Percentiles rank a stretch among this genome's conserved stretches.
phyloP scores from a whole-genome alignment of 2,329 filamentous ascomycete species.

The Penicillium corylophilum region DNA sequence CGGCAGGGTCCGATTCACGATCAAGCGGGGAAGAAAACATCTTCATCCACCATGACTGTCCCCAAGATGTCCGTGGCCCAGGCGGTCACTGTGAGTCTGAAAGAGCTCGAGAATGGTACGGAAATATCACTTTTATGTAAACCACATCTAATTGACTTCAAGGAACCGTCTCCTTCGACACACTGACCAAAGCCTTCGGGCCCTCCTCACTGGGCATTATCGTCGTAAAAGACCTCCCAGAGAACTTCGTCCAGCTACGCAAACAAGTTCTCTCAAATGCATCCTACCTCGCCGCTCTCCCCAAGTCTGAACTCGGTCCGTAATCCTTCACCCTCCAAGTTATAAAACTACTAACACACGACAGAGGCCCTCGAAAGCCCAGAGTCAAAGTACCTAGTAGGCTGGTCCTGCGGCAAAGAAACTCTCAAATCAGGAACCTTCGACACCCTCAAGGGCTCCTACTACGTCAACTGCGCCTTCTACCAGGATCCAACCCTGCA shows the following conservation, averaged over 20 bases:
- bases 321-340: conserved; percentile 18
- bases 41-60: conserved; percentile 13
- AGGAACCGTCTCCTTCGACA: conserved; percentile 45
- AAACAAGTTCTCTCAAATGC: conserved; percentile 77
- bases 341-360: not conserved
- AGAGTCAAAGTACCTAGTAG: conserved; percentile 59
- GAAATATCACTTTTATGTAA: not conserved
- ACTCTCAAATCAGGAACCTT: conserved; percentile 61
- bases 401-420: conserved; percentile 65
- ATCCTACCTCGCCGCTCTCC: conserved; percentile 82
- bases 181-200: conserved; percentile 71
- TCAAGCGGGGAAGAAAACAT: conserved; percentile 18
- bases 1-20: conserved; percentile 6
- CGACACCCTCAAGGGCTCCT: conserved; percentile 64
- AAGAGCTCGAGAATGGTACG: conserved; percentile 50
- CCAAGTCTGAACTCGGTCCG: conserved; percentile 68
- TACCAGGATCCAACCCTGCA: conserved; percentile 43
- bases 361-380: conserved; percentile 44
- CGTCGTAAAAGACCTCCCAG: conserved; percentile 81
- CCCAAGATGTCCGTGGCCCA: conserved; percentile 30
- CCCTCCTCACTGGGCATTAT: conserved; percentile 89
- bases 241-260: conserved; percentile 69
- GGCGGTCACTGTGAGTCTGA: conserved; percentile 50
- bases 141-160: conserved; percentile 1
- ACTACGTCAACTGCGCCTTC: conserved; percentile 63